Evolutionary conservation across 1,284 basidiomycete genomes (phyloP).

Genomic region (Cerrena zonata): DNA sequence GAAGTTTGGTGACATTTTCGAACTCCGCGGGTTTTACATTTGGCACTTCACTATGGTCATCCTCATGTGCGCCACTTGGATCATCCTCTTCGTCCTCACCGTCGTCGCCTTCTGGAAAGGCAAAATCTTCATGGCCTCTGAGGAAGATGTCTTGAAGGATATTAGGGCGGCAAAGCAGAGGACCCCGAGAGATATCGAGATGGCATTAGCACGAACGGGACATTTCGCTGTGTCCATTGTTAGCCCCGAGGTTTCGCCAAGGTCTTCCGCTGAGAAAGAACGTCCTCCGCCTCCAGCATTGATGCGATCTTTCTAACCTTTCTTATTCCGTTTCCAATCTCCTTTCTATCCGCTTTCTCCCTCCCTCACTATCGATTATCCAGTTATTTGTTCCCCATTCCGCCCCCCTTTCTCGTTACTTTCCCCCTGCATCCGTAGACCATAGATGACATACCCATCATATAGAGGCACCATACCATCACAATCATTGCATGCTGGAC

Average conservation of each 20-base stretch:
- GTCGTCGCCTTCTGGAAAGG: constrained; percentile 38
- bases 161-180: not conserved
- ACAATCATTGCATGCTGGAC: too few species aligned
- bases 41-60: constrained; percentile 38
- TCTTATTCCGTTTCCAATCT: not conserved
- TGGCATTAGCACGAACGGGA: not conserved
- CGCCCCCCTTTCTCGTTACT: not conserved
- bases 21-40: constrained; percentile 33
- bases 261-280: not conserved
- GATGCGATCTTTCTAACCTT: not conserved
- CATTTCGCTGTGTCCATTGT: not conserved
- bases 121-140: constrained; percentile 38
- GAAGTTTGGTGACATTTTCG: constrained; percentile 38
- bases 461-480: not conserved
- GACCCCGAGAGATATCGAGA: not conserved
- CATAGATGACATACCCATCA: not conserved
- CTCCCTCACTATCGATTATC: not conserved
- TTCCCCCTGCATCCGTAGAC: not conserved
- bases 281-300: not conserved
- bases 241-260: not conserved
- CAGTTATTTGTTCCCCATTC: not conserved
- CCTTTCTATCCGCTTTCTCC: not conserved
- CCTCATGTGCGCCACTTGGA: constrained; percentile 37
- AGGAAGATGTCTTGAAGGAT: constrained; percentile 13
- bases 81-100: constrained; percentile 37